Evolutionary conservation across 2,329 filamentous ascomycete genomes (phyloP), one percentile per base, ranked within the genome.

Genomic region (Diaporthe destruens): DNA sequence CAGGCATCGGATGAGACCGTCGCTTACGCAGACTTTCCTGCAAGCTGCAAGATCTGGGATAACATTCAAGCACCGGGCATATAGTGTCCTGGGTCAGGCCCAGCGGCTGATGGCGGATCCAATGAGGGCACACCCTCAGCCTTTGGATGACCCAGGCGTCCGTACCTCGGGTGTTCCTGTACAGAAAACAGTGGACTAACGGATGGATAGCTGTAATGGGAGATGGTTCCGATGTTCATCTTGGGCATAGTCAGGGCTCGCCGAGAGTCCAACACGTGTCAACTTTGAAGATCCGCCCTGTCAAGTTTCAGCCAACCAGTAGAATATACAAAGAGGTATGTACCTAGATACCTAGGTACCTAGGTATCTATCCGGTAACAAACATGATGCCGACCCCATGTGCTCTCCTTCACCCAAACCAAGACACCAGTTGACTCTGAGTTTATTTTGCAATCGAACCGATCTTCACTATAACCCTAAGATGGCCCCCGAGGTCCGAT

Each of bases 61-160:
- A 66, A 14, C 14, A 23, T 66, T 53, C 32, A 53, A 53, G 47
- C 47, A 51, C 20, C 32, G 61, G 61, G n/a, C 61, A 8, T 39
- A 18, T 16, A 25, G n/a, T 25, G 44, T 47, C 7, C 32, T 39
- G n/a, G 14, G 29, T 29, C 36, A 23, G 32, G 47, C n/a, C 32
- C 25, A 39, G 32, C 32, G 47, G n/a, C 61, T 66, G 12, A 51
- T 9, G 29, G 12, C 16, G 47, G 47, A 14, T 32, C 61, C 61
- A 66, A 39, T 66, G n/a, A n/a, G 25, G 6, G 2, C 1, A 2
- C 14, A 12, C 9, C 53, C n/a, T 9, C n/a, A 29, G 47, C 32
- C n/a, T 23, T 53, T 7, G 47, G 61, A 66, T 16, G 61, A 66
- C 44, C 61, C 61, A 66, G 61, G 32, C 20, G 47, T 53, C 61